These are phyloP conservation scores for Silene noctiflora DNA, from an alignment of 179 eudicot species.

Conservation along the genomic window DNA sequence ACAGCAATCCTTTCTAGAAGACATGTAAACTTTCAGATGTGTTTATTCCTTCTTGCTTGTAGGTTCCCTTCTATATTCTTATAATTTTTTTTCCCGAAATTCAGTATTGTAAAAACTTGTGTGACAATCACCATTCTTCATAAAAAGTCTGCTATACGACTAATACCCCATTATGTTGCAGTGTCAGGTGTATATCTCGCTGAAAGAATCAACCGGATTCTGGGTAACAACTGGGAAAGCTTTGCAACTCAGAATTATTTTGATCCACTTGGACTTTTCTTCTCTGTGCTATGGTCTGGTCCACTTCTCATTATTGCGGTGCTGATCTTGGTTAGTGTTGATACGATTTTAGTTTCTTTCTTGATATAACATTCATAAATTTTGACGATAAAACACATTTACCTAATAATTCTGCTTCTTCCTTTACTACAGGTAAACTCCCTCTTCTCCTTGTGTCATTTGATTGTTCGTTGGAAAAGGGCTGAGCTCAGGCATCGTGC, in stretches of 20 bases:
- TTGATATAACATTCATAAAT: background rate
- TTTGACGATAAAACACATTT: background rate
- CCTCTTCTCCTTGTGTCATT: conserved; percentile 64
- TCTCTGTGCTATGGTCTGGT: conserved; percentile 88
- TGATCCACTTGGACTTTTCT: conserved; percentile 67
- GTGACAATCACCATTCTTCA: background rate
- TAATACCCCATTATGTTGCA: conserved; percentile 29
- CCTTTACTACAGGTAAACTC: conserved; percentile 61
- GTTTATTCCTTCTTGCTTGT: conserved; percentile 76
- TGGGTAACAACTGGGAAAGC: conserved; percentile 67
- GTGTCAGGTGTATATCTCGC: conserved; percentile 87
- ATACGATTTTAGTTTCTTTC: background rate
- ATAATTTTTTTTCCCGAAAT: background rate
- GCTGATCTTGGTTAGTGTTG: conserved; percentile 71
- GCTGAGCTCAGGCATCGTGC: conserved; percentile 97
- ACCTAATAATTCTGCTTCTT: background rate
- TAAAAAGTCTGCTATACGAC: background rate
- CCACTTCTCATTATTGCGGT: conserved; percentile 76
- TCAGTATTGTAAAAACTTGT: background rate
- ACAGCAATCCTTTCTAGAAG: conserved; percentile 51
- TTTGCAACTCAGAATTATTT: conserved; percentile 93
- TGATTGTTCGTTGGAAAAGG: conserved; percentile 77
- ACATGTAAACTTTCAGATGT: conserved; percentile 83
- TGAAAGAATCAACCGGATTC: conserved; percentile 60
- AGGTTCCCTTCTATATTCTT: conserved; percentile 38